Base-by-base conservation (phyloP, 1,284 basidiomycete genomes). In the Moniliophthora roreri region DNA sequence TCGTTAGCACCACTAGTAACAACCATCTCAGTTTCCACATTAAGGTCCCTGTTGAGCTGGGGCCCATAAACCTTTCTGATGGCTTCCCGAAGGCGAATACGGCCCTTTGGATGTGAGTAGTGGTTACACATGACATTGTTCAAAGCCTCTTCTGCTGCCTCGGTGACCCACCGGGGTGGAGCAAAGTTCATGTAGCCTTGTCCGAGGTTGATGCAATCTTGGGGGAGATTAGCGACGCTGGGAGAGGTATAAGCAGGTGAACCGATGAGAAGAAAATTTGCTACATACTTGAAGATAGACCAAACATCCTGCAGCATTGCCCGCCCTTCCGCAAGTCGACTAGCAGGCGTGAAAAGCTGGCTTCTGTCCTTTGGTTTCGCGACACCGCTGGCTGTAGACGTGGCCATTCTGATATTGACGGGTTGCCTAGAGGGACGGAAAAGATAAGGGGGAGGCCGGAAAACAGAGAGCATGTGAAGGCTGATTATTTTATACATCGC, bases 1-100 rank as follows among this genome's bases (percentile, higher is more conserved):
- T 95, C 91, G 68, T 97, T 99, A 2, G 95, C 95, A 40, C 97
- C 97, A 56, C 95, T 94, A 0, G 95, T 96, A 39, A 99, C 89
- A 36, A 95, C 76, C 46, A 99, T 94, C 69, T 99, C 95, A 0
- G 82, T 81, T 62, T 98, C 93, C 8, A 88, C 78, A 64, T 95
- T 85, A 24, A 99, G 79, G 15, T 86, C 77, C 50, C 91, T 80
- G 7, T 82, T 79, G 52, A 95, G 80, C 58, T 84, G 80, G 6
- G 85, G 76, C 38, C 84, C 81, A 67, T 94, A 95, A 67, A 89
- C 85, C 11, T 81, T 75, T 63, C 86, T 87, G 63, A 98, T 84
- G 3, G 95, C 95, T 59, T 95, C 79, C 32, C 95, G 80, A 45
- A 98, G 80, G 57, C 92, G 84, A 34, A 90, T 80, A 54, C 93